phyloP scores from a whole-genome alignment of 805 yeast genomes.

The Zygotorulaspora chibaensis region DNA sequence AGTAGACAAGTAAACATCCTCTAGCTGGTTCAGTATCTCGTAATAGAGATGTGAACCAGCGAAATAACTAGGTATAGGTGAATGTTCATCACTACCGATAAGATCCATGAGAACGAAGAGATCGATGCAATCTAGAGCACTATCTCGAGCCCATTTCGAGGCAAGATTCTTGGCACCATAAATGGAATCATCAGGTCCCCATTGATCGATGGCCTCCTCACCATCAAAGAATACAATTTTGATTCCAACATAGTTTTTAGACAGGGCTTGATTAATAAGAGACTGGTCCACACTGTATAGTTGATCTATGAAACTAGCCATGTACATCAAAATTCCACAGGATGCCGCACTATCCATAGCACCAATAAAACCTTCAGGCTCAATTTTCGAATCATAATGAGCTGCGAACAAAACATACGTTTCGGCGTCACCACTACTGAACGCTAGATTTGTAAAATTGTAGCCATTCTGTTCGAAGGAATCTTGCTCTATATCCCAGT shows the following conservation, averaged over 20 bases:
- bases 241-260: slow-evolving; percentile 33
- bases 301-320: slow-evolving; percentile 35
- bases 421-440: slow-evolving; percentile 27
- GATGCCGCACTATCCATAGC: slow-evolving; percentile 59
- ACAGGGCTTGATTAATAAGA: slow-evolving; percentile 13
- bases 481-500: slow-evolving; percentile 31
- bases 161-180: slow-evolving; percentile 55
- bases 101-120: slow-evolving; percentile 48
- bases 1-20: slow-evolving; percentile 18
- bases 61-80: slow-evolving; percentile 41
- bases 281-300: slow-evolving; percentile 8
- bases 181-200: slow-evolving; percentile 50
- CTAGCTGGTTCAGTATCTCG: slow-evolving; percentile 36
- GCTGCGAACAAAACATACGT: slow-evolving; percentile 43
- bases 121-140: slow-evolving; percentile 36
- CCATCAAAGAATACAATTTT: slow-evolving; percentile 56
- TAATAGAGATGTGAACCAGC: slow-evolving; percentile 39
- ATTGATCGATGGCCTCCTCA: slow-evolving; percentile 53
- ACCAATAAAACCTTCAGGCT: slow-evolving; percentile 54
- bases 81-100: slow-evolving; percentile 38
- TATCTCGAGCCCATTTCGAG: slow-evolving; percentile 32
- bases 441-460: slow-evolving; percentile 39
- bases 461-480: slow-evolving; percentile 37
- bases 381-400: slow-evolving; percentile 50
- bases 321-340: slow-evolving; percentile 47